Percentiles rank a stretch among this genome's conserved stretches.
Conservation (phyloP, 2,329 filamentous ascomycete species). For the Neonectria ditissima region DNA sequence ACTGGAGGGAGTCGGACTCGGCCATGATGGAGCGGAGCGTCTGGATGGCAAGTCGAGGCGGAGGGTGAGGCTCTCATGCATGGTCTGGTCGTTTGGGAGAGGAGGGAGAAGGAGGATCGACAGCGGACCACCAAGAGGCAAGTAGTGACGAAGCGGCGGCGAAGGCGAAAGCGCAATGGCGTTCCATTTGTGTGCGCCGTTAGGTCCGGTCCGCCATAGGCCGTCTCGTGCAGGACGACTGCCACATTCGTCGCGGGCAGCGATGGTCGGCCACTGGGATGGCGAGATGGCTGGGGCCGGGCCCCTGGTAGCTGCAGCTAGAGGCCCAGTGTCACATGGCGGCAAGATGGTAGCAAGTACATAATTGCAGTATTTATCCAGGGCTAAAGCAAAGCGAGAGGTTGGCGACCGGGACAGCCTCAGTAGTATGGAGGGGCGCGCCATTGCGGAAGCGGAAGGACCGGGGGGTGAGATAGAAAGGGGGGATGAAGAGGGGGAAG, state of each 20-base stretch:
- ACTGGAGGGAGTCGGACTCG: slow-evolving; percentile 64
- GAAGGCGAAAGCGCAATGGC: slow-evolving; percentile 38
- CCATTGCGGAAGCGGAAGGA: slow-evolving; percentile 28
- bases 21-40: slow-evolving; percentile 58
- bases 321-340: slow-evolving; percentile 42
- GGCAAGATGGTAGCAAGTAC: not conserved
- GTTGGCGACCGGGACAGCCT: slow-evolving; percentile 12
- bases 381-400: slow-evolving; percentile 13
- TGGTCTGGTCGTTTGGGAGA: slow-evolving; percentile 38
- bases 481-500: not conserved
- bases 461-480: slow-evolving; percentile 13
- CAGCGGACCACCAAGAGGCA: slow-evolving; percentile 26
- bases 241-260: slow-evolving; percentile 38
- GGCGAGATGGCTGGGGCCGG: slow-evolving; percentile 44
- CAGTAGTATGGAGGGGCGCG: slow-evolving; percentile 15
- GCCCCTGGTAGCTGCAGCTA: slow-evolving; percentile 44
- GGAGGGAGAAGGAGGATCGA: slow-evolving; percentile 36
- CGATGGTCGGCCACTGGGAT: slow-evolving; percentile 37
- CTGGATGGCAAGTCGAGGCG: slow-evolving; percentile 42
- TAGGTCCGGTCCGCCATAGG: slow-evolving; percentile 20
- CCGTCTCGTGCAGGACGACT: slow-evolving; percentile 34
- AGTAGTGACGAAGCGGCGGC: slow-evolving; percentile 40
- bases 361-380: not conserved
- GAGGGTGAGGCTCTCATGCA: slow-evolving; percentile 46
- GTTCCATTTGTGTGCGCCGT: slow-evolving; percentile 43